Evolutionary conservation across 2,329 filamentous ascomycete genomes (phyloP).

Genomic region (Colletotrichum sp.): DNA sequence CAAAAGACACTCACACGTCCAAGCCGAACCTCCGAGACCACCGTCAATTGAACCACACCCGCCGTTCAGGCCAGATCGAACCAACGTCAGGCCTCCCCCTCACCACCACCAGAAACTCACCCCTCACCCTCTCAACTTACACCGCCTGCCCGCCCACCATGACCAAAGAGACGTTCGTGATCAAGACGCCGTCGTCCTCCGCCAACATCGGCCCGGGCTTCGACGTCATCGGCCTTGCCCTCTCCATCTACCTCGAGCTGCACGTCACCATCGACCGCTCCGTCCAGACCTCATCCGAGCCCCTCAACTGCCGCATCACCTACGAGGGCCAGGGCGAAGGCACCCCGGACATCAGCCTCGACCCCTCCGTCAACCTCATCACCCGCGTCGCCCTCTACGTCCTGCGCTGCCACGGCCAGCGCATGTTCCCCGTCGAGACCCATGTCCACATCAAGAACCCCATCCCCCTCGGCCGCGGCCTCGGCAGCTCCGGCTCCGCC

Average conservation of each 20-base stretch:
- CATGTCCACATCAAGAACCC: slow-evolving; percentile 95
- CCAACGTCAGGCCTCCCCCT: not conserved
- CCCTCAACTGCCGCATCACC: slow-evolving; percentile 86
- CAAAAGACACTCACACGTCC: not conserved
- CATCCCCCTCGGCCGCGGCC: slow-evolving; percentile 88
- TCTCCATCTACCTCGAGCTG: slow-evolving; percentile 93
- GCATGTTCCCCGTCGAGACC: slow-evolving; percentile 83
- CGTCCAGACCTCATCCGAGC: slow-evolving; percentile 57
- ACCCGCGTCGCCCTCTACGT: slow-evolving; percentile 95
- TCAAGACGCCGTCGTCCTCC: slow-evolving; percentile 89
- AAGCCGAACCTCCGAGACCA: not conserved
- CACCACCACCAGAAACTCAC: not conserved
- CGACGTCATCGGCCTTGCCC: slow-evolving; percentile 94
- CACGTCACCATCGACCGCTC: slow-evolving; percentile 76
- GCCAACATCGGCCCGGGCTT: slow-evolving; percentile 98
- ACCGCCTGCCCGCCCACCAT: not conserved
- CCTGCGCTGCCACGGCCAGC: slow-evolving; percentile 87
- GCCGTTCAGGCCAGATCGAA: not conserved
- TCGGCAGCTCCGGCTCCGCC: slow-evolving; percentile 95
- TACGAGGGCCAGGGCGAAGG: slow-evolving; percentile 85
- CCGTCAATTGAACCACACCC: not conserved
- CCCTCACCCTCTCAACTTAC: not conserved
- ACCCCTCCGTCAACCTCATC: slow-evolving; percentile 88
- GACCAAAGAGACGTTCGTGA: slow-evolving; percentile 66
- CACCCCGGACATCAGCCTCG: slow-evolving; percentile 76